Percentiles rank a stretch among this genome's conserved stretches.
phyloP scores from a whole-genome alignment of 345 rosid genomes.

The Aquilaria malaccensis region DNA sequence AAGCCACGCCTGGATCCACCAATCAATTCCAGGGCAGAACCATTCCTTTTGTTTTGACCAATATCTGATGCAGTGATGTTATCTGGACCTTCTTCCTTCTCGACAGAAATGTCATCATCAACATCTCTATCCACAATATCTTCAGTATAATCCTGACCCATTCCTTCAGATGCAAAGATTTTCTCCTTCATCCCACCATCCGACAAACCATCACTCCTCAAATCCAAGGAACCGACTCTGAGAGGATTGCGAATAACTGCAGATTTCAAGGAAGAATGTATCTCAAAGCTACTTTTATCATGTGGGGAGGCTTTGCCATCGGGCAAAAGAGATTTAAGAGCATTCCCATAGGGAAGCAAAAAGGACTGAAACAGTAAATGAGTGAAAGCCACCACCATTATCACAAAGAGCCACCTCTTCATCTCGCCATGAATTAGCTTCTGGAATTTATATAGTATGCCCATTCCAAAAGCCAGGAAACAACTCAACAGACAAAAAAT shows the following conservation, averaged over 20 bases:
- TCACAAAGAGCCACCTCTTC: slow-evolving; percentile 48
- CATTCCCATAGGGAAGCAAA: slow-evolving; percentile 59
- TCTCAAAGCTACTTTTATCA: slow-evolving; percentile 13
- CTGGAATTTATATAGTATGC: slow-evolving; percentile 23
- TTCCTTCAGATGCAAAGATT: slow-evolving; percentile 19
- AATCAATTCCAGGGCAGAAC: slow-evolving; percentile 23
- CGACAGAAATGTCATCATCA: slow-evolving; percentile 11
- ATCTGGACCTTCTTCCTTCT: slow-evolving; percentile 20
- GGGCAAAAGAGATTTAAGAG: slow-evolving; percentile 53
- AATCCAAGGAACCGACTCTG: slow-evolving; percentile 38
- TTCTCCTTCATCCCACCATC: slow-evolving; percentile 11
- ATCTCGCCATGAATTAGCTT: slow-evolving; percentile 32
- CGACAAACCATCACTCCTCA: slow-evolving; percentile 11
- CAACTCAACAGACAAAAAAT: slow-evolving; percentile 10
- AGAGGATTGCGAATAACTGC: slow-evolving; percentile 52
- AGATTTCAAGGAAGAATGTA: slow-evolving; percentile 31
- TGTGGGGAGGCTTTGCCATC: slow-evolving; percentile 5
- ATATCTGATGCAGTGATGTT: slow-evolving; percentile 19
- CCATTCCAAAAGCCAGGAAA: slow-evolving; percentile 31
- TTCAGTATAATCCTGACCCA: slow-evolving; percentile 12
- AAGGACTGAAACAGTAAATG: slow-evolving; percentile 56
- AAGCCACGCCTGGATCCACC: slow-evolving; percentile 15
- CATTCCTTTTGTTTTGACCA: slow-evolving; percentile 21
- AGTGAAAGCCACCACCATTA: slow-evolving; percentile 43
- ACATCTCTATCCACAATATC: slow-evolving; percentile 20